Percentiles rank a stretch among this genome's conserved stretches.
phyloP scores from a whole-genome alignment of 768 basidiomycete genomes.

The Xerocomus spinulosus region DNA sequence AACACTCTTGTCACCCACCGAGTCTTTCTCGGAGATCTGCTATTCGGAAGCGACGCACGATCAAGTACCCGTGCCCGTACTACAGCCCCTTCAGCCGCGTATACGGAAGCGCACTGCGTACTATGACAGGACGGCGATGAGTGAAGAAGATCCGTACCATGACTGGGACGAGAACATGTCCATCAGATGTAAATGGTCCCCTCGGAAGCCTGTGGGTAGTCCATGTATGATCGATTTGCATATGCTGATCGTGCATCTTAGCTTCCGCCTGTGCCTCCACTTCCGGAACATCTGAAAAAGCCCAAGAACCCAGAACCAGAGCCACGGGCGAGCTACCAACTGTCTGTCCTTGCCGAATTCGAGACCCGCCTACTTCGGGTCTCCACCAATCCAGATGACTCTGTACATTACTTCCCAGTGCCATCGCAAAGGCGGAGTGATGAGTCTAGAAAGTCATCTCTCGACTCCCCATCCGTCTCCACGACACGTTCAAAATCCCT shows the following conservation, averaged over 20 bases:
- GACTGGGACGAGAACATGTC: conserved; percentile 35
- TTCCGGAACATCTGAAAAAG: conserved; percentile 24
- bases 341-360: conserved; percentile 29
- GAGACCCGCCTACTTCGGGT: conserved; percentile 29
- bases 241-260: conserved; percentile 7
- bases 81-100: conserved; percentile 31
- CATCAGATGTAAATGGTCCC: conserved; percentile 11
- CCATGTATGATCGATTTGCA: background rate
- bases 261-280: conserved; percentile 26
- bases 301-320: conserved; percentile 4
- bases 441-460: conserved; percentile 22
- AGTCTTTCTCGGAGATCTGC: conserved; percentile 42
- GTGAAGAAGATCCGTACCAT: conserved; percentile 32
- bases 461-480: conserved; percentile 29
- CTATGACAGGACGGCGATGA: conserved; percentile 33
- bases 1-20: conserved; percentile 37
- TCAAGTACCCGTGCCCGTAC: conserved; percentile 20
- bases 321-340: conserved; percentile 26
- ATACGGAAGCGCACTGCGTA: conserved; percentile 26
- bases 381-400: conserved; percentile 24
- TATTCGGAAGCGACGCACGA: conserved; percentile 39
- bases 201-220: conserved; percentile 22
- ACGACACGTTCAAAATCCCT: conserved; percentile 19
- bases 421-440: conserved; percentile 31
- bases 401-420: conserved; percentile 33